phyloP scores from a whole-genome alignment of 2,329 filamentous ascomycete genomes.

The Chrysosporium queenslandicum region DNA sequence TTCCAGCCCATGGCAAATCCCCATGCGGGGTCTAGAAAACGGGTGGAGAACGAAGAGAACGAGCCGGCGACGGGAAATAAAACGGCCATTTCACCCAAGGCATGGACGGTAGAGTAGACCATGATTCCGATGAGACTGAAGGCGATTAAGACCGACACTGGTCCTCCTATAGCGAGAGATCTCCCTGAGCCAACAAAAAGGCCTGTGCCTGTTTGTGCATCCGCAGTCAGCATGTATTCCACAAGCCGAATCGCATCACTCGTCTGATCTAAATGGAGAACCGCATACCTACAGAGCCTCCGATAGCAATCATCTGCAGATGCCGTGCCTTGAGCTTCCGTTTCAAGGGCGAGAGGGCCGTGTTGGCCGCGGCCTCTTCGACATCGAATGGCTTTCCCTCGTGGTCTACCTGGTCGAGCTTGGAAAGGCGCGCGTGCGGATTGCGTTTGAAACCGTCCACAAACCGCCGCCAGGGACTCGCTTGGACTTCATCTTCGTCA shows the following conservation, averaged over 20 bases:
- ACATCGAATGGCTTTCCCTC: constrained; percentile 21
- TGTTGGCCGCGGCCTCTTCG: constrained; percentile 23
- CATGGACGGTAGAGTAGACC: constrained; percentile 57
- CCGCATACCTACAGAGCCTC: constrained; percentile 41
- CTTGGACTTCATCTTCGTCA: constrained; percentile 2
- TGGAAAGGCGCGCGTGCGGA: constrained; percentile 21
- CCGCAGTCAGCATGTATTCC: neutral
- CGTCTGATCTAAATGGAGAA: neutral
- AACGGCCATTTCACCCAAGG: constrained; percentile 42
- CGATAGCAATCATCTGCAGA: constrained; percentile 51
- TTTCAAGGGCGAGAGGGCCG: constrained; percentile 23
- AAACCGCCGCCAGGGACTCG: constrained; percentile 18
- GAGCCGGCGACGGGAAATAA: constrained; percentile 42
- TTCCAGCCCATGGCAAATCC: constrained; percentile 43
- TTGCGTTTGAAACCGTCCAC: constrained; percentile 25
- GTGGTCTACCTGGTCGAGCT: constrained; percentile 14
- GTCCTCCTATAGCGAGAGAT: constrained; percentile 32
- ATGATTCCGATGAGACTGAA: constrained; percentile 42
- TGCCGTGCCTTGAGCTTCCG: constrained; percentile 42
- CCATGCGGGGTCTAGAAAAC: constrained; percentile 40
- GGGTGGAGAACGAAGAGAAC: constrained; percentile 37
- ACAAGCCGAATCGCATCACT: neutral
- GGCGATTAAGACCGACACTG: constrained; percentile 37
- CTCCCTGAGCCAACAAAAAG: constrained; percentile 35
- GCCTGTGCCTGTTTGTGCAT: constrained; percentile 29